Conservation (phyloP, 2,329 filamentous ascomycete genomes). For the Hymenoscyphus albidus region DNA sequence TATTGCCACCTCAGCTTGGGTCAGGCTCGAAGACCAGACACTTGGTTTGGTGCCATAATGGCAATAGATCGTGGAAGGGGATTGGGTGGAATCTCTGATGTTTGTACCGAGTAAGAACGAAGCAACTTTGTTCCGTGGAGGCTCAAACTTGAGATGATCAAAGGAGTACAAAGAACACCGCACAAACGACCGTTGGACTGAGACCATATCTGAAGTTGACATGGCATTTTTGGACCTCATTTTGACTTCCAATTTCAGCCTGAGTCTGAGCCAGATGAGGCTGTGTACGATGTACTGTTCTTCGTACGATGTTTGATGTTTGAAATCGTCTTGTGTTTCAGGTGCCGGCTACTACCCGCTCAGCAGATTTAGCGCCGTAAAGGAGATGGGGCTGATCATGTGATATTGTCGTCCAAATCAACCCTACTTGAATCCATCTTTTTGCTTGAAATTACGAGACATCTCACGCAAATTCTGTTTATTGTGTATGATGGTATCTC, state of each 20-base stretch:
- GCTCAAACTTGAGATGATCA: background rate
- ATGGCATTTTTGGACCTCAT: too few species aligned
- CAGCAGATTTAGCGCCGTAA: background rate
- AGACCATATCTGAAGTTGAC: too few species aligned
- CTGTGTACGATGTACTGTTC: background rate
- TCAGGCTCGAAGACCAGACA: background rate
- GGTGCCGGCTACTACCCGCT: background rate
- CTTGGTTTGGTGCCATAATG: background rate
- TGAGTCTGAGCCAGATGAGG: too few species aligned
- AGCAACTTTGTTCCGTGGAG: background rate
- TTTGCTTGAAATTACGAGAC: too few species aligned
- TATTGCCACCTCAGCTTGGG: background rate
- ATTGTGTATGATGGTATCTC: too few species aligned
- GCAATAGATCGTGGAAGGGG: background rate
- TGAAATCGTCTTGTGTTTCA: background rate
- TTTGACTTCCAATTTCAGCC: too few species aligned
- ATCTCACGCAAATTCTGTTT: too few species aligned
- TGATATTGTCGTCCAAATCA: too few species aligned
- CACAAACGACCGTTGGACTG: too few species aligned
- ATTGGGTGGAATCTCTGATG: background rate
- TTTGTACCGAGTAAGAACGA: background rate
- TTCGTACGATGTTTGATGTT: background rate
- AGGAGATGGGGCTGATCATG: too few species aligned
- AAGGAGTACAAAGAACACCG: background rate
- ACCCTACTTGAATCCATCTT: too few species aligned